Conservation (phyloP, 2,329 filamentous ascomycete species). For the Fusarium scirpi region DNA sequence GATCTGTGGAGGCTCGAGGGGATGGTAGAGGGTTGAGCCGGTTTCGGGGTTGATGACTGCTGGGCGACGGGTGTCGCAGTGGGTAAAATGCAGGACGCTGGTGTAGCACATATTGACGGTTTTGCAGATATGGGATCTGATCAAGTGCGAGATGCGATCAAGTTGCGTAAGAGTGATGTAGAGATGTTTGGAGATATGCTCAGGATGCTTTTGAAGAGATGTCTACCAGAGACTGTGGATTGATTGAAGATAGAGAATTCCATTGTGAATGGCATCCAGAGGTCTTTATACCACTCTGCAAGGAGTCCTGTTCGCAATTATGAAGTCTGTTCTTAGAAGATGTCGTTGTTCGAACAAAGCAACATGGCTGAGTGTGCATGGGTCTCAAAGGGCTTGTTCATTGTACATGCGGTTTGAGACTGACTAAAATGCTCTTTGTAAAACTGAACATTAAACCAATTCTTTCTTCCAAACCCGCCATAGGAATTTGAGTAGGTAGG, state of each 20-base stretch:
- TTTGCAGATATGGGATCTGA: not conserved
- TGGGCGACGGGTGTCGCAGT: constrained; percentile 31
- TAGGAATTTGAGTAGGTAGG: not conserved
- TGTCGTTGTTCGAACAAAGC: constrained; percentile 19
- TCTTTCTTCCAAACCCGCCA: not conserved
- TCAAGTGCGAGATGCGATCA: accelerated
- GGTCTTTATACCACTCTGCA: not conserved
- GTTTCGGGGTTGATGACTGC: constrained; percentile 12
- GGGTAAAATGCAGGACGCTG: constrained; percentile 19
- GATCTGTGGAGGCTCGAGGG: constrained; percentile 11
- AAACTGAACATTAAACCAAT: not conserved
- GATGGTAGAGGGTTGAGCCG: constrained; percentile 17
- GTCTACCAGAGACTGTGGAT: not conserved
- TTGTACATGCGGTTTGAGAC: not conserved
- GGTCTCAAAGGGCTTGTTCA: not conserved
- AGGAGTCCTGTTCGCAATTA: not conserved
- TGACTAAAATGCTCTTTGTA: not conserved
- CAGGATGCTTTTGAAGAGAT: not conserved
- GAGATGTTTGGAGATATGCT: not conserved
- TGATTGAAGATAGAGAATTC: not conserved
- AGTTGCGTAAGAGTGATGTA: not conserved
- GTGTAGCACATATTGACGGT: constrained; percentile 25
- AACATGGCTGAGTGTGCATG: not conserved
- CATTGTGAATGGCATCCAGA: not conserved
- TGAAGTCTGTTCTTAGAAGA: not conserved